Conservation (phyloP, 1,284 basidiomycete species). For the Moesziomyces sp. region DNA sequence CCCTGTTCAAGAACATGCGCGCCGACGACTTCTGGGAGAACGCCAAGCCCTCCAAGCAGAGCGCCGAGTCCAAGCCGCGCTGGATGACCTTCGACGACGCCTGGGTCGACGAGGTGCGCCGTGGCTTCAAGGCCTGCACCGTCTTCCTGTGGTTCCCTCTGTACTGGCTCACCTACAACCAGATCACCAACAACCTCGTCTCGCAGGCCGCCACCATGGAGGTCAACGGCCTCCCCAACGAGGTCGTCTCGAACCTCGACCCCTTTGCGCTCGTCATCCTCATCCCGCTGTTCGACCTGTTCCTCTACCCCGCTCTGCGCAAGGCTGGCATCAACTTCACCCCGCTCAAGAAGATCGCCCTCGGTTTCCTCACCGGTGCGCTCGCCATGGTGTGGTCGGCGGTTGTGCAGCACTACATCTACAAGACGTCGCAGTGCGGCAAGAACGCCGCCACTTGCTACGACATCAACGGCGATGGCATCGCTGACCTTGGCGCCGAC, state of each 20-base stretch:
- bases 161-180: slow-evolving; percentile 70
- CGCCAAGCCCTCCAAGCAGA: slow-evolving; percentile 75
- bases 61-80: slow-evolving; percentile 61
- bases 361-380: slow-evolving; percentile 74
- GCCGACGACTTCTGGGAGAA: slow-evolving; percentile 81
- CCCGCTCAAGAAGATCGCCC: slow-evolving; percentile 74
- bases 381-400: slow-evolving; percentile 75
- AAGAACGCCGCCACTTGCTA: slow-evolving; percentile 67
- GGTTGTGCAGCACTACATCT: slow-evolving; percentile 73
- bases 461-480: slow-evolving; percentile 41
- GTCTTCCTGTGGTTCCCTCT: slow-evolving; percentile 80
- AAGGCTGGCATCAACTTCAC: slow-evolving; percentile 75
- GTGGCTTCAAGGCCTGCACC: slow-evolving; percentile 83
- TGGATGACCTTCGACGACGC: slow-evolving; percentile 71
- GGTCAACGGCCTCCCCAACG: slow-evolving; percentile 80
- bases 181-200: slow-evolving; percentile 77
- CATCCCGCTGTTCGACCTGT: slow-evolving; percentile 69
- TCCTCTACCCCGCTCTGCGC: slow-evolving; percentile 80
- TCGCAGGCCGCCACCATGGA: slow-evolving; percentile 70
- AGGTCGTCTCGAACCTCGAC: slow-evolving; percentile 81
- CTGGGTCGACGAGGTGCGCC: slow-evolving; percentile 82
- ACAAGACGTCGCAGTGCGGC: slow-evolving; percentile 72
- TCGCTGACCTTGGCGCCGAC: slow-evolving; percentile 31
- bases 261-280: slow-evolving; percentile 73
- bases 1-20: slow-evolving; percentile 64